Base-by-base conservation (phyloP, 2,329 filamentous ascomycete genomes). In the Fusarium tupiense region DNA sequence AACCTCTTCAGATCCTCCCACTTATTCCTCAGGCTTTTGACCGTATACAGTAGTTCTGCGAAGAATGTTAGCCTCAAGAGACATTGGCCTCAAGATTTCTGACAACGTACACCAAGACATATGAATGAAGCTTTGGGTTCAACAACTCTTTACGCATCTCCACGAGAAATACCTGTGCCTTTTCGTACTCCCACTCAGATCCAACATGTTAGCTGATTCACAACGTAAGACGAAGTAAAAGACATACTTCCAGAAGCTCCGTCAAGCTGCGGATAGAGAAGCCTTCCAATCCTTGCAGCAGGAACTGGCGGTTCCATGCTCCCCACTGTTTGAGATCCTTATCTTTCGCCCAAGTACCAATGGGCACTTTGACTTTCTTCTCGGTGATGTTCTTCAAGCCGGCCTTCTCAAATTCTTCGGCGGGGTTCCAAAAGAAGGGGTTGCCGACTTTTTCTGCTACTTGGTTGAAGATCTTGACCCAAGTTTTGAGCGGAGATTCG, bases 271-370 rank as follows among this genome's bases (percentile, higher is more conserved):
- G 66, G 16, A 73, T 73, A 2, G 71, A 74, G 14, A 73, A 73
- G 0, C 71, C 71, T 10, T 73, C 71, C 17, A 73, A 41, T 5
- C 66, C 71, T 3, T 74, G 53, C 0, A 73, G 40, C 4, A 73
- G 5, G 12, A 73, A 73, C 11, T 73, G 71, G 1, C 71, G 58
- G 16, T 74, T 73, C 71, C 71, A 73, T 4, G 71, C 61, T 8
- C 71, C 71, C 71, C 71, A 73, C 3, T 73, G 57, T 10, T 73
- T 73, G 2, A 73, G 57, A 6, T 73, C 40, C n/a, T 67, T 71
- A 7, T 73, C 56, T 20, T 74, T 73, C 1, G 71, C 38, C 71
- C 71, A 73, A 2, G 66, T 71, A 7, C 71, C 71, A 1, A 73
- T 73, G 0, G 71, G 71, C 0, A 74, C 53, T 33, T 73, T 73